Evolutionary conservation across 2,329 filamentous ascomycete species (phyloP), one percentile per base, ranked within the genome.

Genomic region (Coleophoma crateriformis): DNA sequence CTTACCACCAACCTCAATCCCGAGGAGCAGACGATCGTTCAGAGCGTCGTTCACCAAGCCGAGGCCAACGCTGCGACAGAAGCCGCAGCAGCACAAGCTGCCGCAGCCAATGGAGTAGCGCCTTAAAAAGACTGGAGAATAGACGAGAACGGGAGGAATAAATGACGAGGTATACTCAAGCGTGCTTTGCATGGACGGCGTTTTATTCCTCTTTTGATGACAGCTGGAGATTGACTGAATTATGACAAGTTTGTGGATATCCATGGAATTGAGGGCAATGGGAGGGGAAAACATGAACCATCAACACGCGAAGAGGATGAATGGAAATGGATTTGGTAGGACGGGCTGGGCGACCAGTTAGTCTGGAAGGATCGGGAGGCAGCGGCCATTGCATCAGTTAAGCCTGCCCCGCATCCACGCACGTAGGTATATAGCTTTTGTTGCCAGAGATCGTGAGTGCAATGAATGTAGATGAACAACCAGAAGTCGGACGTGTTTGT

Each of bases 11-110:
- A 89, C 53, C 79, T 97, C 38, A 84, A 81, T 35, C 76, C 82
- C 1, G 88, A 94, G 45, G 91, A 97, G 65, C 88, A 94, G 67
- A 79, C 79, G 54, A 78, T 95, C 45, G 80, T 97, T 54, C 85
- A 95, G 66, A 79, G 75, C 19, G 89, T 92, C 49, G 81, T 95
- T 15, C 60, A 65, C 38, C 62, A 66, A 57, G 63, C 64, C 20
- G 62, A 66, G 34, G 50, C 52, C 13, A 57, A 59, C 46, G 58
- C 61, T 32, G 48, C 51, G 33, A 53, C 56, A 39, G 52, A 54
- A 11, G 57, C 54, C 33, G 51, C 52, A 37, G 51, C 57, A 32
- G 51, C 52, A 15, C 51, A 54, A 44, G 53, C 55, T 11, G 56
- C 54, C 51, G 10, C 40, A 53, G 34, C 45, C 22, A 64, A 64